These are phyloP conservation scores for Massariosphaeria phaeospora DNA, from an alignment of 495 filamentous ascomycete genomes.

Conservation along the genomic window DNA sequence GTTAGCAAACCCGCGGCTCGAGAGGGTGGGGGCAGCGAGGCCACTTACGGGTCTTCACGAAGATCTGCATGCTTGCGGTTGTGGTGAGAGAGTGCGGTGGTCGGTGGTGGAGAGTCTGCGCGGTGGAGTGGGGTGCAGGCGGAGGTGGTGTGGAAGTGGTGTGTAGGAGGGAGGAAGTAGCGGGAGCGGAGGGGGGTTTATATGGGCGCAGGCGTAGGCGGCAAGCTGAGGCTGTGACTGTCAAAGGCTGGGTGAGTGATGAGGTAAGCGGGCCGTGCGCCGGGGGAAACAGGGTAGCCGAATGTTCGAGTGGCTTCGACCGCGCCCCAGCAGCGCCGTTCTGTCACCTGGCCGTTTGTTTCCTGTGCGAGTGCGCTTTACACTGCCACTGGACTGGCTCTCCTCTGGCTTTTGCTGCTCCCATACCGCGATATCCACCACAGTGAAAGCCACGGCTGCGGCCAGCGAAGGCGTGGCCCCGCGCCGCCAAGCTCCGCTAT, in stretches of 20 bases:
- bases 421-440: too few relatives aligned
- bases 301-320: constrained; percentile 30
- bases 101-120: constrained; percentile 5
- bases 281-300: constrained; percentile 18
- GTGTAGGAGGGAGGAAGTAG: constrained; percentile 10
- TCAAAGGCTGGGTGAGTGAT: constrained; percentile 11
- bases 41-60: constrained; percentile 89
- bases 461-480: too few relatives aligned
- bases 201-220: constrained; percentile 21
- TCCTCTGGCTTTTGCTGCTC: too few relatives aligned
- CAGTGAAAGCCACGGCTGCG: too few relatives aligned
- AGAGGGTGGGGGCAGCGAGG: constrained; percentile 30
- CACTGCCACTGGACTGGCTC: too few relatives aligned
- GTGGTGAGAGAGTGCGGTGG: constrained; percentile 11
- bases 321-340: neutral
- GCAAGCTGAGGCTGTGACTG: constrained; percentile 23
- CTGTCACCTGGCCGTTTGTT: neutral
- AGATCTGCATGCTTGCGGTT: constrained; percentile 77
- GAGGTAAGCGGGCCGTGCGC: constrained; percentile 10
- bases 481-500: too few relatives aligned
- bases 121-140: constrained; percentile 11
- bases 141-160: constrained; percentile 1
- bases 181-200: constrained; percentile 18
- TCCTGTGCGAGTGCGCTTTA: neutral
- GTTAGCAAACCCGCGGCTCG: constrained; percentile 25